A percentile compares a stretch with the other conserved stretches of the same genome.
Conservation (phyloP, 2,329 filamentous ascomycete species). For the Trichoderma sp. region DNA sequence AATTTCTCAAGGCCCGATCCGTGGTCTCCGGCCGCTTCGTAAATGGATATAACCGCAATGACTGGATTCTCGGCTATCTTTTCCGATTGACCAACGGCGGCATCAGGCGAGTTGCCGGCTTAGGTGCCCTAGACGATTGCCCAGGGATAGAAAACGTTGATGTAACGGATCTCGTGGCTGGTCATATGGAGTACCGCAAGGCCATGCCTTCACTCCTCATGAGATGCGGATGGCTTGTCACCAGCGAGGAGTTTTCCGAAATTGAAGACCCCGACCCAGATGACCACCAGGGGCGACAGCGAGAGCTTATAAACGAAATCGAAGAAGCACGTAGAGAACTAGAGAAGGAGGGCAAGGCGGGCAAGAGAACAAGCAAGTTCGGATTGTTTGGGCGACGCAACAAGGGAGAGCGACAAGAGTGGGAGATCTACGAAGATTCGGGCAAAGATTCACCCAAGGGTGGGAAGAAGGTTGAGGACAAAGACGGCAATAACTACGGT, state of each 20-base stretch:
- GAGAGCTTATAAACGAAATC: slow-evolving; percentile 94
- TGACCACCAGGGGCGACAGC: slow-evolving; percentile 81
- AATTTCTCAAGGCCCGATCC: slow-evolving; percentile 78
- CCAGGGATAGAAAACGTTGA: slow-evolving; percentile 86
- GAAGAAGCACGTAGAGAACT: slow-evolving; percentile 89
- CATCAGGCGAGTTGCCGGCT: slow-evolving; percentile 82
- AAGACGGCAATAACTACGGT: slow-evolving; percentile 54
- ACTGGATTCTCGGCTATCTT: slow-evolving; percentile 96
- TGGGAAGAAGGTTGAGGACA: slow-evolving; percentile 45
- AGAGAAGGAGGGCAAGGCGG: slow-evolving; percentile 71
- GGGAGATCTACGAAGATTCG: slow-evolving; percentile 88
- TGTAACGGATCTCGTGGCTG: slow-evolving; percentile 79
- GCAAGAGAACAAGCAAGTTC: slow-evolving; percentile 60
- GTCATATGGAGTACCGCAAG: slow-evolving; percentile 94
- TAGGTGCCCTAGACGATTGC: slow-evolving; percentile 74
- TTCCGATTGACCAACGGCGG: slow-evolving; percentile 94
- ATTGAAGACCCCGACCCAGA: slow-evolving; percentile 98
- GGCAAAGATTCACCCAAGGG: slow-evolving; percentile 39
- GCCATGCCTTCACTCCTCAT: slow-evolving; percentile 88
- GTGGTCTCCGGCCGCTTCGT: slow-evolving; percentile 91
- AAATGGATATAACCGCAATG: slow-evolving; percentile 90
- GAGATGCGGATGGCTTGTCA: slow-evolving; percentile 86
- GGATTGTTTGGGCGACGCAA: slow-evolving; percentile 83
- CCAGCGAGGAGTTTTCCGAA: slow-evolving; percentile 91
- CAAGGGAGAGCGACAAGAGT: slow-evolving; percentile 78